Base-by-base conservation (phyloP, 2,329 filamentous ascomycete genomes). In the Trichoderma citrinoviride region DNA sequence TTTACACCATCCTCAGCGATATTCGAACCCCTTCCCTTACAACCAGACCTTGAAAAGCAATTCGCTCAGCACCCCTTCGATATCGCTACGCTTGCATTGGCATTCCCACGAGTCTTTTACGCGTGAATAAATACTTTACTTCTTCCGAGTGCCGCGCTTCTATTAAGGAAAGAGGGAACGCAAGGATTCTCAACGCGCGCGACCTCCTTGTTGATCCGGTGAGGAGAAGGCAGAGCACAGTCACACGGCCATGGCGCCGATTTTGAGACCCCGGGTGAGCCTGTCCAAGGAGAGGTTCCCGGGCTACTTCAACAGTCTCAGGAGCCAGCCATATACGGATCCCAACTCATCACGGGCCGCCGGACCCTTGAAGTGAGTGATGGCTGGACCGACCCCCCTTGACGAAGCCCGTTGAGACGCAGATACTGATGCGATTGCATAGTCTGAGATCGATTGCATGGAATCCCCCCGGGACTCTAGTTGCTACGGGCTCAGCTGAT, bases 381-480 rank as follows among this genome's bases (percentile, higher is more conserved):
- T 47, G 6, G 44, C 19, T 33, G 5, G 29, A 33, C 19, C 10
- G 33, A 37, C 7, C 7, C 7, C 7, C 10, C 3, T 37, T 37
- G 41, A 44, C 8, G 41, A 44, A 14, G 29, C 7, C 17, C 40
- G 29, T 40, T 37, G n/a, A 17, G 55, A 49, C 15, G 37, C 25
- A 52, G 50, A 47, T 17, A 25, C 44, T 50, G 70, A 72, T 63
- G 71, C 49, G 40, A 19, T 37, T 27, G 47, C 40, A 61, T 68
- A 92, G 89, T 68, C 83, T 96, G 64, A 87, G 91, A 46, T 89
- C 90, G 1, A 88, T 98, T 69, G 89, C 91, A 44, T 98, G 94
- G 94, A 97, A 94, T 69, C 91, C 93, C 0, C 82, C 91, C 0
- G 93, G 94, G 40, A 90, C 87, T 8, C 82, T 95, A 66, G 87